Base-by-base conservation (phyloP, 106 monocot genomes). In the Allium sativum region DNA sequence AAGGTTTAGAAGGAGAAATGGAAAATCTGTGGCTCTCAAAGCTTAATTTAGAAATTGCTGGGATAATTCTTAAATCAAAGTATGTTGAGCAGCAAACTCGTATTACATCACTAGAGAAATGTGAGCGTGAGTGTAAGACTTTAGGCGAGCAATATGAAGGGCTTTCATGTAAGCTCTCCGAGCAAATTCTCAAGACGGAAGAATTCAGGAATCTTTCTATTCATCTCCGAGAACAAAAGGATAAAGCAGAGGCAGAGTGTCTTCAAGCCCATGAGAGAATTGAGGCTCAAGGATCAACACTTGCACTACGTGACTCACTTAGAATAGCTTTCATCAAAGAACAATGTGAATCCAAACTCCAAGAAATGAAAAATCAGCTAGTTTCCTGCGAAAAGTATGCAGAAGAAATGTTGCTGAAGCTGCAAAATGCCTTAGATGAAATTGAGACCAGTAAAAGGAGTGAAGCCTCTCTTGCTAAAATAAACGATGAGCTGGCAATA, bases 251-350 rank as follows among this genome's bases (percentile, higher is more conserved):
- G 50, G 70, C 77, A 56, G 83, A 87, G 56, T 72, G 57, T 56
- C 42, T 74, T 58, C 89, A 77, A 58, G 69, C 67, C 70, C 68
- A 65, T 52, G 81, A 83, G 61, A 92, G 71, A 72, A 95, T 43
- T 47, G 85, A 83, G 60, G 66, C 45, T 40, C 71, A 87, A 57
- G 77, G 74, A 31, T 68, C 85, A 41, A 71, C 81, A 55, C 4
- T 41, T 62, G 70, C 61, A 12, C 56, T 68, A 52, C 84, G 82
- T 52, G 96, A 98, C 14, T 91, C 96, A 9, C 69, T 99, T 4
- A 75, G 98, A 75, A 85, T 99, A 72, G 98, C 79, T 72, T 85
- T 99, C 48, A 85, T 99, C 17, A 99, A 85, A 71, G 98, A 99
- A 42, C 88, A 99, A 66, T 92, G 70, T 71, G 88, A 99, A 64